Conservation (phyloP, 2,329 filamentous ascomycete genomes). For the Chaetothyriales sp. region DNA sequence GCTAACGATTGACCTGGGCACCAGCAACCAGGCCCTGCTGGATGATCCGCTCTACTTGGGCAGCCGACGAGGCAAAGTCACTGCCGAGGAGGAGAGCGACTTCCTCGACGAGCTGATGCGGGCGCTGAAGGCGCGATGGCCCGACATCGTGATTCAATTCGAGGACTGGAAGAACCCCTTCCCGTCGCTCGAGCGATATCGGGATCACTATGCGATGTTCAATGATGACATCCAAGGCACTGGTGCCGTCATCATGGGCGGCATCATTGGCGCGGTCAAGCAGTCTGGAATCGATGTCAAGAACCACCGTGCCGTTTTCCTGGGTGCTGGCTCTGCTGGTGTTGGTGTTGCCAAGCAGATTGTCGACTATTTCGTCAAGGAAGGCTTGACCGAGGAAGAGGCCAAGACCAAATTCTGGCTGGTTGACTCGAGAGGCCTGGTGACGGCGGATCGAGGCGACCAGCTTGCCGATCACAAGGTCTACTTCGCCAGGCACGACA, state of each 20-base stretch:
- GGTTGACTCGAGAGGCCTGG: conserved; percentile 90
- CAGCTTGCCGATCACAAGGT: conserved; percentile 78
- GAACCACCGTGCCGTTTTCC: conserved; percentile 89
- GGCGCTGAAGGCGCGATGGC: conserved; percentile 66
- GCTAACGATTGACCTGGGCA: conserved; percentile 50
- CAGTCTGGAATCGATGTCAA: conserved; percentile 71
- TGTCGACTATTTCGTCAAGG: conserved; percentile 89
- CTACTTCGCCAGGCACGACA: conserved; percentile 53
- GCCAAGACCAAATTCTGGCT: conserved; percentile 92
- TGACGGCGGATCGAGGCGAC: conserved; percentile 85
- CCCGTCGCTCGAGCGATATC: conserved; percentile 80
- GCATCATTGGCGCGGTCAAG: conserved; percentile 64
- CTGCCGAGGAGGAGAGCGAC: conserved; percentile 64
- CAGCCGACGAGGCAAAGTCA: conserved; percentile 67
- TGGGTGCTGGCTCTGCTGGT: conserved; percentile 88
- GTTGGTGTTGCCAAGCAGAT: conserved; percentile 97
- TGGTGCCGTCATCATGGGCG: conserved; percentile 82
- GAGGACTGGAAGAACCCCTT: conserved; percentile 98
- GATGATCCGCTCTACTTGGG: conserved; percentile 87
- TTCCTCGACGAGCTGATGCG: conserved; percentile 98
- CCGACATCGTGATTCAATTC: conserved; percentile 71
- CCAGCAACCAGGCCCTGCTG: conserved; percentile 48
- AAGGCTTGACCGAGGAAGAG: conserved; percentile 75
- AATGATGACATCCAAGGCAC: conserved; percentile 98
- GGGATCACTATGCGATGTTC: conserved; percentile 83